Evolutionary conservation across 2,329 filamentous ascomycete species (phyloP).

Genomic region (Penicillium griseofulvum): DNA sequence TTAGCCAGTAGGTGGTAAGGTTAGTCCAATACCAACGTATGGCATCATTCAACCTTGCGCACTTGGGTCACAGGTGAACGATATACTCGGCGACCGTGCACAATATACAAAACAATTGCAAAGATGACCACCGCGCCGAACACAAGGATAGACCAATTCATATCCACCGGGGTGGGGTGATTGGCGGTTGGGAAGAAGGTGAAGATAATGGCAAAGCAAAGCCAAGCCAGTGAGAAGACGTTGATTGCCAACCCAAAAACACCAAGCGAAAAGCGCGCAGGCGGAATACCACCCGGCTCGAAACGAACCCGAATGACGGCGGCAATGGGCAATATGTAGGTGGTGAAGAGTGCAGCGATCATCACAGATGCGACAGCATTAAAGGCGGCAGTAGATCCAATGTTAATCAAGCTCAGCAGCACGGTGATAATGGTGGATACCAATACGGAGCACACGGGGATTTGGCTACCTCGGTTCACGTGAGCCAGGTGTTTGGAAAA

Average conservation of each 20-base stretch:
- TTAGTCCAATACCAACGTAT: not conserved
- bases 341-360: conserved; percentile 51
- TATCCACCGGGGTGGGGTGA: conserved; percentile 18
- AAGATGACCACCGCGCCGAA: conserved; percentile 26
- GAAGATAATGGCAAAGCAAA: conserved; percentile 29
- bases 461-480: conserved; percentile 38
- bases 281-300: conserved; percentile 21
- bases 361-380: conserved; percentile 55
- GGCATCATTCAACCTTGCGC: conserved; percentile 15
- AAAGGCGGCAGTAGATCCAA: conserved; percentile 53
- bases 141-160: conserved; percentile 29
- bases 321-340: conserved; percentile 48
- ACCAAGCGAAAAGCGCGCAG: conserved; percentile 25
- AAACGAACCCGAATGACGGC: conserved; percentile 22
- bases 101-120: conserved; percentile 20
- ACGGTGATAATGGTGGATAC: conserved; percentile 34
- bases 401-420: conserved; percentile 50
- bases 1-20: not conserved
- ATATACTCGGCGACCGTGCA: conserved; percentile 22
- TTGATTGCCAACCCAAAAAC: conserved; percentile 30
- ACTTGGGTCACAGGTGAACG: conserved; percentile 25
- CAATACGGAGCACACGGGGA: conserved; percentile 43
- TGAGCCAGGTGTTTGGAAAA: conserved; percentile 27
- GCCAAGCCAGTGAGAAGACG: conserved; percentile 27
- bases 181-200: conserved; percentile 31